phyloP scores from a whole-genome alignment of 2,329 filamentous ascomycete genomes.

The Aspergillus nomiae region DNA sequence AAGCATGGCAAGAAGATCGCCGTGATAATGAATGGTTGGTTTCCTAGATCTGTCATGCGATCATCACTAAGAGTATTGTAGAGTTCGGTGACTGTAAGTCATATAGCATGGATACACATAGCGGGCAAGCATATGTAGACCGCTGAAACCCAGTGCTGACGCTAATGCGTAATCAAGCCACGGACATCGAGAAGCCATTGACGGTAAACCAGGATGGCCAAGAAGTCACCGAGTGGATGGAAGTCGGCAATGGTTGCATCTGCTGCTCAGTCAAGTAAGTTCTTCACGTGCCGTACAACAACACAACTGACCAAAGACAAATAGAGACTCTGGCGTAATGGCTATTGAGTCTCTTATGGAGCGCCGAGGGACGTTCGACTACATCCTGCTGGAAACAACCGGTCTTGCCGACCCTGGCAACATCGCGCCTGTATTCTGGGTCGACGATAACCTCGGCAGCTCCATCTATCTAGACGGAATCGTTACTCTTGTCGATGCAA shows the following conservation, averaged over 20 bases:
- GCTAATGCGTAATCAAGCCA: slow-evolving; percentile 54
- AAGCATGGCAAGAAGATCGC: slow-evolving; percentile 98
- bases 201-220: slow-evolving; percentile 84
- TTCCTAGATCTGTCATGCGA: background rate
- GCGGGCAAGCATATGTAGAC: background rate
- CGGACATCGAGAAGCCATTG: slow-evolving; percentile 94
- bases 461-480: slow-evolving; percentile 97
- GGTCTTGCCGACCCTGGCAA: slow-evolving; percentile 95
- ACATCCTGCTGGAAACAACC: slow-evolving; percentile 95
- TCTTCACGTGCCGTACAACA: background rate
- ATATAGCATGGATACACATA: background rate
- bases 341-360: slow-evolving; percentile 97
- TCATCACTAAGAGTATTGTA: slow-evolving; percentile 37
- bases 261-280: slow-evolving; percentile 91
- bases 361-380: slow-evolving; percentile 90
- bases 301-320: slow-evolving; percentile 8
- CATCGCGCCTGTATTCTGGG: slow-evolving; percentile 94
- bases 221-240: slow-evolving; percentile 90
- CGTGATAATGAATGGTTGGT: slow-evolving; percentile 86
- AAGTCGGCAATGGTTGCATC: slow-evolving; percentile 94
- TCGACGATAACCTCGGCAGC: slow-evolving; percentile 92
- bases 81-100: slow-evolving; percentile 78
- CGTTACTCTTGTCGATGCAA: slow-evolving; percentile 91
- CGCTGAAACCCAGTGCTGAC: background rate
- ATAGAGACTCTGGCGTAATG: slow-evolving; percentile 84